Base-by-base conservation (phyloP, 192 early-diverging fungal species). In the Coemansia sp. region DNA sequence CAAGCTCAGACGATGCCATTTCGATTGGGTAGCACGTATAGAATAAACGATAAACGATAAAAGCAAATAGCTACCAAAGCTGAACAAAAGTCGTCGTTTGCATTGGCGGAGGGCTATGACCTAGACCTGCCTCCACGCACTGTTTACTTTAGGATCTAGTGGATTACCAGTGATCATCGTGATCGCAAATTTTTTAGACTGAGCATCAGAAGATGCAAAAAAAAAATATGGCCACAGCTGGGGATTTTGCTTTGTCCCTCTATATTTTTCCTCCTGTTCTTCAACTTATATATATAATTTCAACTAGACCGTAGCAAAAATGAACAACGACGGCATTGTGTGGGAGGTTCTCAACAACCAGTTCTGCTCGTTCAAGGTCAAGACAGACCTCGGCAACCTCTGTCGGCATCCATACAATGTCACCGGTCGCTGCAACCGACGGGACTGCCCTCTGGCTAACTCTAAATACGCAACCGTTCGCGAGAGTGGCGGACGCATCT, bases 341-440 rank as follows among this genome's bases (percentile, higher is more conserved):
- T 99, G 97, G 97, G 90, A 94, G 72, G 93, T 95, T 57, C 95
- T 99, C 62, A 96, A 94, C 78, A 90, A 94, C 86, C 91, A 97
- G 77, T 99, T 99, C 78, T 99, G 97, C 74, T 96, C 96, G 16
- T 99, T 91, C 89, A 99, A 98, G 93, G 91, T 97, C 87, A 96
- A 96, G 91, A 96, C 96, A 20, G 83, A 86, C 64, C 90, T 90
- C 44, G 92, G 91, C 63, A 95, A 90, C 79, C 96, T 99, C 66
- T 99, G 97, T 86, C 90, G 96, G 70, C 96, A 97, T 78, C 92
- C 94, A 68, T 94, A 95, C 86, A 99, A 98, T 83, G 92, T 98
- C 7, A 96, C 96, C 2, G 97, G 97, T 29, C 91, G 96, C 42
- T 99, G 97, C 88, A 96, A 91, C 86, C 88, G 94, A 18, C 93